These are phyloP conservation scores for Triticum timopheevii DNA, from an alignment of 176 grass and related monocot species.

Conservation along the genomic window DNA sequence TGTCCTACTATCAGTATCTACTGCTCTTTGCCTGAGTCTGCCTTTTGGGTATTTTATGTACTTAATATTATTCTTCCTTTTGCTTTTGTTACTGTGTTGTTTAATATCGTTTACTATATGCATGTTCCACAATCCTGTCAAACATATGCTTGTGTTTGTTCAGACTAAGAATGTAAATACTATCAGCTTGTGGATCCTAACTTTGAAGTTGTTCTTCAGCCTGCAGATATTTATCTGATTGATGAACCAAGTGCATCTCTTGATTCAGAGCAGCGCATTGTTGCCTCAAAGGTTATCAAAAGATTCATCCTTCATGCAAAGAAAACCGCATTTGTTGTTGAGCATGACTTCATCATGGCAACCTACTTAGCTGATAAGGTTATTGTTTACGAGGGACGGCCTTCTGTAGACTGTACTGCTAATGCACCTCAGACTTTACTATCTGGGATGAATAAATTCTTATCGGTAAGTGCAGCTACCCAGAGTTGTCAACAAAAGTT, in stretches of 20 bases:
- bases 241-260: conserved; percentile 92
- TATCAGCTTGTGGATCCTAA: conserved; percentile 15
- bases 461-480: conserved; percentile 54
- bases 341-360: conserved; percentile 96
- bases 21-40: background rate
- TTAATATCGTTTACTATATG: background rate
- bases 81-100: background rate
- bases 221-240: conserved; percentile 91
- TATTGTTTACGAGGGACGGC: conserved; percentile 73
- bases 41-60: background rate
- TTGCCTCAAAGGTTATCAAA: conserved; percentile 89
- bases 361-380: conserved; percentile 92
- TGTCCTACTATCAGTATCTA: background rate
- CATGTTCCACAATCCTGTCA: background rate
- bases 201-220: conserved; percentile 35
- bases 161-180: background rate
- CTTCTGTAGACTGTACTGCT: conserved; percentile 74
- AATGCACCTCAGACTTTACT: conserved; percentile 76
- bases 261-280: conserved; percentile 89
- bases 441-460: conserved; percentile 87
- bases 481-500: background rate
- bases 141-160: background rate
- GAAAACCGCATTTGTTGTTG: conserved; percentile 88
- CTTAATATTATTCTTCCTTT: background rate
- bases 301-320: conserved; percentile 93